Base-by-base conservation (phyloP, 352 stramenopile species). In the Phytopythium boreale region DNA sequence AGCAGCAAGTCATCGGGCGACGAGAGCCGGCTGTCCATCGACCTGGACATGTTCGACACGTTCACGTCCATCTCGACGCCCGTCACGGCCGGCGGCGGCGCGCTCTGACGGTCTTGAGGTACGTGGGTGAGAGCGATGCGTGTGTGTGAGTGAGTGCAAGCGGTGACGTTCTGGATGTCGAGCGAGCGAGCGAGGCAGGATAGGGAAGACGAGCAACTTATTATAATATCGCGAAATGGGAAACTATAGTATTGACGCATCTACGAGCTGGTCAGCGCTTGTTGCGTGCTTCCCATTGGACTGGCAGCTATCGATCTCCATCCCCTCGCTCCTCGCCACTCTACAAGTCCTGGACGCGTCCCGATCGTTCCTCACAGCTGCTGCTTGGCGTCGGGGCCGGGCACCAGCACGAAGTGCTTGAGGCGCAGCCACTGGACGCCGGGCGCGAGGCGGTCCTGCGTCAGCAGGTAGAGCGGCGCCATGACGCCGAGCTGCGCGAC, bases 401-500 rank as follows among this genome's bases (percentile, higher is more conserved):
- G 72, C 17, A 69, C 73, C 17, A 85, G 62, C 11, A 91, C 79
- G 69, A 91, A 91, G 69, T 89, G 82, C 53, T 67, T 69, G 41
- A 91, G 75, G 57, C 79, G 79, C 68, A 91, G 56, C 67, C 69
- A 72, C 49, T 70, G 73, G 50, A 70, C 55, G 2, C 57, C 66
- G 17, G 59, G 64, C 34, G 73, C 74, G 49, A 89, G 89, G 19
- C 61, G 59, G 72, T 93, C 84, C 62, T 89, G 80, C 17, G 78
- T 77, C 47, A 93, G 34, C 53, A 92, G 55, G 52, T 84, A 80
- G 43, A 93, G 68, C 49, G 84, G 84, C 27, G 70, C 14, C 83
- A 93, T 92, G 24, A 90, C 68, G 51, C 56, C 77, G 11, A 58
- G 57, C 59, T 93, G 82, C 7, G 71, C 80, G 47, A 91, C 77